Percentiles rank a stretch among this genome's conserved stretches.
Conservation (phyloP, 75 land plant genomes). For the Cunninghamia lanceolata region DNA sequence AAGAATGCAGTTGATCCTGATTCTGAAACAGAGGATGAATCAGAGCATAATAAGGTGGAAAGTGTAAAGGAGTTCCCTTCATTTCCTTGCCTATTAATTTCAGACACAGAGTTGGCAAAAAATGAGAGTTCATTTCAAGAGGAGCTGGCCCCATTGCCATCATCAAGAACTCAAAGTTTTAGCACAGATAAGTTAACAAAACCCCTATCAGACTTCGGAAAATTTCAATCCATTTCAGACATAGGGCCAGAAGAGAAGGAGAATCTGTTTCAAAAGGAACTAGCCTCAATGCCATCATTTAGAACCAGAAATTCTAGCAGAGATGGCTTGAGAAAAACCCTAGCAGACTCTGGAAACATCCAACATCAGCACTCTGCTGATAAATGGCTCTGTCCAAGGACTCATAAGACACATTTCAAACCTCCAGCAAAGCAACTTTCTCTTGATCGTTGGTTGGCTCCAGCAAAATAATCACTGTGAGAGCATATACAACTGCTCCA, state of each 20-base stretch:
- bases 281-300: neutral
- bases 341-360: neutral
- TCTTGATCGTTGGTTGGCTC: conserved; percentile 5
- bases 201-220: neutral
- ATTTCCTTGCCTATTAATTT: neutral
- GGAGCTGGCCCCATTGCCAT: neutral
- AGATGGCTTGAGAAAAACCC: neutral
- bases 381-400: conserved; percentile 9
- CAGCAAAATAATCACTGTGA: neutral
- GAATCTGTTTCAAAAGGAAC: neutral
- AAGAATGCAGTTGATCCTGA: neutral
- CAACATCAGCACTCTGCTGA: neutral
- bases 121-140: neutral
- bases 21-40: conserved; percentile 8
- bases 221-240: neutral
- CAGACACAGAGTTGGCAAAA: neutral
- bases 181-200: neutral
- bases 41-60: neutral
- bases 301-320: neutral
- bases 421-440: conserved; percentile 10
- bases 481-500: neutral
- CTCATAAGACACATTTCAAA: neutral
- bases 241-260: neutral
- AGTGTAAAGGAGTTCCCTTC: neutral
- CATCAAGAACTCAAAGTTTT: neutral